These are phyloP conservation scores for Thraustochytrium sp. DNA, from an alignment of 352 stramenopile species.

Conservation along the genomic window DNA sequence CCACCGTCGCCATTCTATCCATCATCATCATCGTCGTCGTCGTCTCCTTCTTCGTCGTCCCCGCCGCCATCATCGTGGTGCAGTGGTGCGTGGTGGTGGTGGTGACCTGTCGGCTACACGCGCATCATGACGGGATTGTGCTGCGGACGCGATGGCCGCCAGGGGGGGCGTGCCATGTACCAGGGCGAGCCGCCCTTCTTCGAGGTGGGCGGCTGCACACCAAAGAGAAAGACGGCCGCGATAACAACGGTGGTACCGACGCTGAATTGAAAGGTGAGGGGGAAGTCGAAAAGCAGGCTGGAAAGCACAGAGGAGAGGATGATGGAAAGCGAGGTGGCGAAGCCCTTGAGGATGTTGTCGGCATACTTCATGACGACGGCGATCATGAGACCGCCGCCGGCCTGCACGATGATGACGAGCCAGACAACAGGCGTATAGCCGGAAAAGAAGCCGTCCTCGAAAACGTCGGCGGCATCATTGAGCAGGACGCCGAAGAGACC, in stretches of 20 bases:
- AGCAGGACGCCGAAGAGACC: conserved; percentile 61
- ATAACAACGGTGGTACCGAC: conserved; percentile 66
- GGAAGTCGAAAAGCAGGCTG: conserved; percentile 73
- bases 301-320: conserved; percentile 69
- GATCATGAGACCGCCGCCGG: conserved; percentile 77
- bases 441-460: conserved; percentile 63
- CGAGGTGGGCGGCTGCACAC: neutral
- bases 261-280: conserved; percentile 65
- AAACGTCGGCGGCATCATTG: conserved; percentile 60
- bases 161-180: too few relatives aligned
- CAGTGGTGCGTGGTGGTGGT: too few relatives aligned
- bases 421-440: conserved; percentile 63
- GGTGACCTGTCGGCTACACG: too few relatives aligned
- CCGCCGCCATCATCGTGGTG: too few relatives aligned
- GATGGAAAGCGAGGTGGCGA: conserved; percentile 77
- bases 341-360: conserved; percentile 87
- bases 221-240: conserved; percentile 56
- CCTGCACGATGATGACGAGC: conserved; percentile 63
- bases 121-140: too few relatives aligned
- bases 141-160: too few relatives aligned
- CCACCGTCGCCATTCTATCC: too few relatives aligned
- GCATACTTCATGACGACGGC: conserved; percentile 85
- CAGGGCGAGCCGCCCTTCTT: too few relatives aligned
- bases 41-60: too few relatives aligned
- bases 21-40: too few relatives aligned